Conservation (phyloP, 202 grass and related monocot genomes). For the Cymbopogon flexuosus region DNA sequence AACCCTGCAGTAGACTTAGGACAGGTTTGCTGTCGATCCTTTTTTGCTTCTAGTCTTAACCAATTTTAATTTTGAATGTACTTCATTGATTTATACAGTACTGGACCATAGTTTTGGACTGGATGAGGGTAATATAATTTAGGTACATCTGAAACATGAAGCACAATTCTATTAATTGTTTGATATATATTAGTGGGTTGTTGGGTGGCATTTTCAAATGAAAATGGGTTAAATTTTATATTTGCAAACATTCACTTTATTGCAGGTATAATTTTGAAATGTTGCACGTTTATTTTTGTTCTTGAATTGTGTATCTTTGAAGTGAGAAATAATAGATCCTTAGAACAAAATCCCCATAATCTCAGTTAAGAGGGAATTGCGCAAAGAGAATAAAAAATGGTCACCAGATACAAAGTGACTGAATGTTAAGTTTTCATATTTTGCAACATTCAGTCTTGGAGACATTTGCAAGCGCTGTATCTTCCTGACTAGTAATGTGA, state of each 20-base stretch:
- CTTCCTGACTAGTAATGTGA: neutral
- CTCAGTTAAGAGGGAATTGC: neutral
- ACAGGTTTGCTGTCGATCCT: slow-evolving; percentile 39
- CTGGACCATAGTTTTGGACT: neutral
- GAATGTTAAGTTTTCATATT: neutral
- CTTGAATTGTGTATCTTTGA: neutral
- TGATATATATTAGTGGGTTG: neutral
- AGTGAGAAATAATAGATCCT: neutral
- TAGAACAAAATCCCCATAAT: neutral
- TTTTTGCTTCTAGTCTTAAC: neutral
- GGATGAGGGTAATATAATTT: neutral
- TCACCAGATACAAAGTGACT: neutral
- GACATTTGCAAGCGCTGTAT: neutral
- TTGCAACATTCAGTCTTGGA: neutral
- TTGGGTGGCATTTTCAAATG: neutral
- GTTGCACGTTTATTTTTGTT: neutral
- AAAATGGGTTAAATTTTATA: neutral
- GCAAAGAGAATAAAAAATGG: neutral
- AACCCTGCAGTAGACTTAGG: slow-evolving; percentile 88
- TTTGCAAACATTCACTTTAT: neutral
- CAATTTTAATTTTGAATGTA: neutral
- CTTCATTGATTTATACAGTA: neutral
- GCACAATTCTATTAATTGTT: neutral
- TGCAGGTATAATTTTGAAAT: neutral
- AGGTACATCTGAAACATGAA: neutral